Percentiles rank a stretch among this genome's conserved stretches.
Evolutionary conservation across 805 yeast species (phyloP).

Genomic region (Lachancea thermotolerans): DNA sequence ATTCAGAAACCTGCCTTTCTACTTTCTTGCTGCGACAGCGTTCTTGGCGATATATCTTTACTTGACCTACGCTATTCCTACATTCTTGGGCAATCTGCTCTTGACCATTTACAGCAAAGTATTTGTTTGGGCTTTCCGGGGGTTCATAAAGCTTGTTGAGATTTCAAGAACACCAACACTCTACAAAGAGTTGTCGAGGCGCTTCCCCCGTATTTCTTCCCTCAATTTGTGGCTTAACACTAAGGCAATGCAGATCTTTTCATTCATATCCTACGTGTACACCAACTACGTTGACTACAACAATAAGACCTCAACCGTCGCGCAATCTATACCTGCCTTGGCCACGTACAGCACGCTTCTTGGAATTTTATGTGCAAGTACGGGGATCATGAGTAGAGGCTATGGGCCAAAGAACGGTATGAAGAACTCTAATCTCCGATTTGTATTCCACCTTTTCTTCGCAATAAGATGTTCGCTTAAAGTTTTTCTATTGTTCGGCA

Average conservation of each 20-base stretch:
- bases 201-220: background rate
- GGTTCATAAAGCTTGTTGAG: slow-evolving; percentile 10
- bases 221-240: too few relatives aligned
- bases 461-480: slow-evolving; percentile 59
- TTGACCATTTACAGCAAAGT: slow-evolving; percentile 15
- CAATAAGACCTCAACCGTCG: slow-evolving; percentile 16
- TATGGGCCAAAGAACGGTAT: slow-evolving; percentile 25
- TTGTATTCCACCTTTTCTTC: slow-evolving; percentile 44
- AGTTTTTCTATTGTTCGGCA: slow-evolving; percentile 64
- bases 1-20: slow-evolving; percentile 18
- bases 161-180: background rate
- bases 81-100: slow-evolving; percentile 36
- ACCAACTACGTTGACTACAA: slow-evolving; percentile 1
- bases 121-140: slow-evolving; percentile 10
- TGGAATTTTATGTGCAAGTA: slow-evolving; percentile 16
- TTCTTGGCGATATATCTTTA: slow-evolving; percentile 34
- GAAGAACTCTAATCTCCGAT: slow-evolving; percentile 36
- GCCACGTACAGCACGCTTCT: slow-evolving; percentile 26
- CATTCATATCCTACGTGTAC: background rate
- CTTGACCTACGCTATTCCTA: slow-evolving; percentile 42
- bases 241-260: background rate
- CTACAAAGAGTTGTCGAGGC: background rate
- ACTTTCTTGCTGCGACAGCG: slow-evolving; percentile 25
- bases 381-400: slow-evolving; percentile 23
- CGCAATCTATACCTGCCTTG: slow-evolving; percentile 25